Evolutionary conservation across 768 basidiomycete species (phyloP).

Genomic region (Butyriboletus loyo): DNA sequence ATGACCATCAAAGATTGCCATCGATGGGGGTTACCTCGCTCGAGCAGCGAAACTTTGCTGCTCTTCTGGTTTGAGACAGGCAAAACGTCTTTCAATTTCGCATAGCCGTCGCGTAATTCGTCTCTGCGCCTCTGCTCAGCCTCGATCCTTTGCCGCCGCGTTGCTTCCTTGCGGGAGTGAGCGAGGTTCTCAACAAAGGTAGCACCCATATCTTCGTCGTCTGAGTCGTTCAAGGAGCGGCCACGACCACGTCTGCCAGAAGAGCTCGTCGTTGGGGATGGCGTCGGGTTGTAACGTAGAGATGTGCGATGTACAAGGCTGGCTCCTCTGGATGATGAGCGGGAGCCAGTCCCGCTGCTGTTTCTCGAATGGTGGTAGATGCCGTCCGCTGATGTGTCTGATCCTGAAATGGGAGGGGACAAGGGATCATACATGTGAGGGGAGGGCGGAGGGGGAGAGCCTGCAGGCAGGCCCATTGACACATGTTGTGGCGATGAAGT

Average conservation of each 20-base stretch:
- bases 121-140: slow-evolving; percentile 88
- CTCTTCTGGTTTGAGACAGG: slow-evolving; percentile 88
- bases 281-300: slow-evolving; percentile 76
- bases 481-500: slow-evolving; percentile 65
- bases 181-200: slow-evolving; percentile 69
- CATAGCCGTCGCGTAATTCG: slow-evolving; percentile 87
- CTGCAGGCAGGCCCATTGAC: slow-evolving; percentile 57
- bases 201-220: slow-evolving; percentile 73
- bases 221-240: slow-evolving; percentile 69
- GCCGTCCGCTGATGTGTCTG: slow-evolving; percentile 84
- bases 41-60: slow-evolving; percentile 85
- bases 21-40: slow-evolving; percentile 60
- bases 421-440: slow-evolving; percentile 81
- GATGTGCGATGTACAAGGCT: slow-evolving; percentile 71
- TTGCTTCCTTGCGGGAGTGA: slow-evolving; percentile 79
- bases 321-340: slow-evolving; percentile 71
- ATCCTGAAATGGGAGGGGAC: slow-evolving; percentile 84
- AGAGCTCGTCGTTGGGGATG: slow-evolving; percentile 72
- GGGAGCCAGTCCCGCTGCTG: slow-evolving; percentile 71
- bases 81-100: slow-evolving; percentile 81
- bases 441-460: slow-evolving; percentile 71
- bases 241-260: slow-evolving; percentile 63
- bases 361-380: slow-evolving; percentile 73
- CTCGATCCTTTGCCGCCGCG: slow-evolving; percentile 79
- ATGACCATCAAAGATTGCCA: slow-evolving; percentile 1